phyloP scores from a whole-genome alignment of 2,329 filamentous ascomycete species.

The Metarhizium anisopliae region DNA sequence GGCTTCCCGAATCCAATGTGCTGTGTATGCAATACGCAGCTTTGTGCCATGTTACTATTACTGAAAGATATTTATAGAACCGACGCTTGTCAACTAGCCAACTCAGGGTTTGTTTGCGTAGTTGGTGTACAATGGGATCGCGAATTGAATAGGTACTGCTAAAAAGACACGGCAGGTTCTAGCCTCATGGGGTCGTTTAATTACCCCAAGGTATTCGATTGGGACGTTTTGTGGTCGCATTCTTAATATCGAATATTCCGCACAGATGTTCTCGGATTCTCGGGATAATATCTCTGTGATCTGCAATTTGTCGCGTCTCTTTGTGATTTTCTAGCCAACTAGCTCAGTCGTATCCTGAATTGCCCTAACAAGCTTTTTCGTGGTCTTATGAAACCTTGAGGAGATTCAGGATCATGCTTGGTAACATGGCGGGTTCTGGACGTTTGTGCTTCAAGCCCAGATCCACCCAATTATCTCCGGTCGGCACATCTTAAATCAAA shows the following conservation, averaged over 20 bases:
- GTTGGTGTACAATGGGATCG: background rate
- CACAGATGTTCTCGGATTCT: background rate
- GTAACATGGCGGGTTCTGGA: background rate
- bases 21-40: background rate
- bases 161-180: background rate
- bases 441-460: background rate
- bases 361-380: background rate
- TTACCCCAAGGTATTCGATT: background rate
- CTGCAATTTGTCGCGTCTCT: no score
- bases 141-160: background rate
- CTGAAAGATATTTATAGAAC: background rate
- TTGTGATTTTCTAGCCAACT: no score
- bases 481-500: background rate
- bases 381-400: background rate
- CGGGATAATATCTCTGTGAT: no score
- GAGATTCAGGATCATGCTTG: background rate
- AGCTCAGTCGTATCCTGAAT: no score
- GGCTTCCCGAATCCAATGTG: background rate
- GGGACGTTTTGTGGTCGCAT: background rate
- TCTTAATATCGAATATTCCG: background rate
- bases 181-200: background rate
- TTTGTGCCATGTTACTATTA: background rate
- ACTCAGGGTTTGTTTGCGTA: background rate
- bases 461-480: background rate
- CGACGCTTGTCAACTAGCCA: background rate